Percentiles rank a stretch among this genome's conserved stretches.
phyloP scores from a whole-genome alignment of 805 yeast genomes.

The Spathaspora girioi region DNA sequence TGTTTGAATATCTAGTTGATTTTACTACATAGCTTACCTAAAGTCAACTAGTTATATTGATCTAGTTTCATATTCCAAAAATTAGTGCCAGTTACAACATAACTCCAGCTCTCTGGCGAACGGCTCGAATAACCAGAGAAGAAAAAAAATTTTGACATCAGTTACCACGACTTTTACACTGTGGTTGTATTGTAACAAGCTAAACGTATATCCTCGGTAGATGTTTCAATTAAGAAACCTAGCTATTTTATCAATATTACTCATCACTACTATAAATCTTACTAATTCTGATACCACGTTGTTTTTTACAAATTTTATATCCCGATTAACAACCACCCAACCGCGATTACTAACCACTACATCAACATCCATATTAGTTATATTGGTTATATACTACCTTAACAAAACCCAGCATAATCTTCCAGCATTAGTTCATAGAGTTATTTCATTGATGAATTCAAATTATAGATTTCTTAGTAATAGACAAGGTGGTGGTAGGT shows the following conservation, averaged over 20 bases:
- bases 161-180: no score
- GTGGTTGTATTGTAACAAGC: not conserved
- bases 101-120: no score
- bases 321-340: not conserved
- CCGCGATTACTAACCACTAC: conserved; percentile 1
- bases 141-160: no score
- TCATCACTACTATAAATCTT: not conserved
- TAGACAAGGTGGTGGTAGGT: not conserved
- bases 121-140: no score
- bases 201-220: not conserved
- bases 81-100: no score
- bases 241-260: not conserved
- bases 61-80: no score
- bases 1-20: no score
- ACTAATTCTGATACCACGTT: not conserved
- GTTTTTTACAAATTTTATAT: not conserved
- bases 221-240: not conserved
- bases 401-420: conserved; percentile 1
- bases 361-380: conserved; percentile 5
- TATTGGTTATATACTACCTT: conserved; percentile 1
- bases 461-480: conserved; percentile 9
- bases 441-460: conserved; percentile 12
- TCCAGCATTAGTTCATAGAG: conserved; percentile 9
- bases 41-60: no score
- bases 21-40: no score